A percentile compares a stretch with the other conserved stretches of the same genome.
phyloP scores from a whole-genome alignment of 2,329 filamentous ascomycete species.

The Pseudogymnoascus sp. region DNA sequence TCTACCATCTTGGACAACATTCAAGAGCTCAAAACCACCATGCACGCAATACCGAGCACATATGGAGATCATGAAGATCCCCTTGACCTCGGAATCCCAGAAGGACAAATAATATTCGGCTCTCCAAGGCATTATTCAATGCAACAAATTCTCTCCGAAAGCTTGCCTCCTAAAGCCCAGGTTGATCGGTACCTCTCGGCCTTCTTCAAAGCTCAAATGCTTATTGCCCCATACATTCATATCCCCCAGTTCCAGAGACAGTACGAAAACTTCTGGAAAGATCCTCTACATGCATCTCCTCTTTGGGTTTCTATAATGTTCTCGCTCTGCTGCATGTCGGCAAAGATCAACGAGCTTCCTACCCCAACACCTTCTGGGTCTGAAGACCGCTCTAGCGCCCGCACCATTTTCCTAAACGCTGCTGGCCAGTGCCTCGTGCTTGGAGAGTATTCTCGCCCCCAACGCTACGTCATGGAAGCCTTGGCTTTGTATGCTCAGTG shows the following conservation, averaged over 20 bases:
- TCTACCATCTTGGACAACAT: slow-evolving; percentile 20
- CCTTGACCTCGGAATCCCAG: background rate
- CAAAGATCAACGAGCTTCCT: slow-evolving; percentile 6
- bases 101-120: slow-evolving; percentile 16
- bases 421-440: slow-evolving; percentile 20
- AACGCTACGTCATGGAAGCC: slow-evolving; percentile 18
- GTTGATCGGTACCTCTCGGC: slow-evolving; percentile 16
- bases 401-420: slow-evolving; percentile 12
- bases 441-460: slow-evolving; percentile 21
- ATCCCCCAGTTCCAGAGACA: slow-evolving; percentile 18
- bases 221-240: slow-evolving; percentile 18
- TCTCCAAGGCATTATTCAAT: slow-evolving; percentile 11
- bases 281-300: slow-evolving; percentile 12
- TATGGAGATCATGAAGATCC: background rate
- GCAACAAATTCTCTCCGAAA: slow-evolving; percentile 14
- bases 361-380: background rate
- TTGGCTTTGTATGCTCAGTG: slow-evolving; percentile 20
- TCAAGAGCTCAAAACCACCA: slow-evolving; percentile 14
- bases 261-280: slow-evolving; percentile 18
- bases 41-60: background rate
- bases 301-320: slow-evolving; percentile 22
- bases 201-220: slow-evolving; percentile 17
- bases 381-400: background rate
- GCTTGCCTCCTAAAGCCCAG: slow-evolving; percentile 16
- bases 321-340: slow-evolving; percentile 17